phyloP scores from a whole-genome alignment of 169 alveolate species.

The Eimeria sp. region DNA sequence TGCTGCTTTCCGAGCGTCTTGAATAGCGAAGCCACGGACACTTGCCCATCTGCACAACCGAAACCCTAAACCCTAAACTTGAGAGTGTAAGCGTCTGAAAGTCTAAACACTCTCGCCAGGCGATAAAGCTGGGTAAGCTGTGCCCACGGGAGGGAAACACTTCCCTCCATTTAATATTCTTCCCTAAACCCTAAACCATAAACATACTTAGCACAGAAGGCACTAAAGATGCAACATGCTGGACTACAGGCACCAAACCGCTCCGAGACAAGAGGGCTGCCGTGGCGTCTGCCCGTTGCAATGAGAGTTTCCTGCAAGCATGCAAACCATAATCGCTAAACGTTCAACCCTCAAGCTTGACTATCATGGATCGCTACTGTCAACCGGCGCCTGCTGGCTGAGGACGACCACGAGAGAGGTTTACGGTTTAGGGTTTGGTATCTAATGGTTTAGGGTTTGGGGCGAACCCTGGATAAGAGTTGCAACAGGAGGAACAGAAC shows the following conservation, averaged over 20 bases:
- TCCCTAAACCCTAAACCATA: conserved; percentile 31
- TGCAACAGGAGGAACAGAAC: neutral
- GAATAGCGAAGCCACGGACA: conserved; percentile 36
- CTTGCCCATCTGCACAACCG: conserved; percentile 1
- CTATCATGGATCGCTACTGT: neutral
- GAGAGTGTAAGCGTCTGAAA: neutral
- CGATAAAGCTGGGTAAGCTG: neutral
- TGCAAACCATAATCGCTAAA: conserved; percentile 27
- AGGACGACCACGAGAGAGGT: neutral
- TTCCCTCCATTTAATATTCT: neutral
- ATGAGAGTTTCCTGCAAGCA: neutral
- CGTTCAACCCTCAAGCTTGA: conserved; percentile 12
- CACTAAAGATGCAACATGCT: conserved; percentile 15
- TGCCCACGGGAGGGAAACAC: neutral
- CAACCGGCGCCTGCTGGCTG: neutral
- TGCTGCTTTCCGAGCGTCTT: conserved; percentile 19
- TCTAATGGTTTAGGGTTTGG: conserved; percentile 1
- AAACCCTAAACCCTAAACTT: conserved; percentile 43
- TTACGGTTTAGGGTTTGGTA: conserved; percentile 38
- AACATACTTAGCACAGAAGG: conserved; percentile 11
- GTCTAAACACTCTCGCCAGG: neutral
- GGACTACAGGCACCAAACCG: conserved; percentile 34
- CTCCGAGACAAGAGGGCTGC: conserved; percentile 6
- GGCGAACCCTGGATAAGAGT: neutral
- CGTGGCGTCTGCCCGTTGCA: neutral